Conservation (phyloP, 192 early-diverging fungal species). For the Entophlyctis luteolus region DNA sequence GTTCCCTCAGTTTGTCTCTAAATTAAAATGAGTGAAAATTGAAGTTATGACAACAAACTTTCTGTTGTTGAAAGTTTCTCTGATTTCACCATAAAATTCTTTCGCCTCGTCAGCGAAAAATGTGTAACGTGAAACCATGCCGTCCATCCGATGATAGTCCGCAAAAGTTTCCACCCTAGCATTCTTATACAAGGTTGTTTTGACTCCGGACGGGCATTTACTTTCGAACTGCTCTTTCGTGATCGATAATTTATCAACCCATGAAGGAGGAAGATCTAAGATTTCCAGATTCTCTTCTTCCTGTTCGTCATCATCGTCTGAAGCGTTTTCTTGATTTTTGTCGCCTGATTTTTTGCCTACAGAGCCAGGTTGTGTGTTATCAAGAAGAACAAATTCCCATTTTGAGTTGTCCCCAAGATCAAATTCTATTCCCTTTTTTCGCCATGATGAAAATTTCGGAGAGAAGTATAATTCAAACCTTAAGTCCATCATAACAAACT, state of each 20-base stretch:
- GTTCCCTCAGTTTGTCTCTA: conserved; percentile 52
- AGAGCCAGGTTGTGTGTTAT: conserved; percentile 50
- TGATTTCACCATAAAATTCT: conserved; percentile 47
- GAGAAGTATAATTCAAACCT: conserved; percentile 26
- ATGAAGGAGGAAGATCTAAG: conserved; percentile 53
- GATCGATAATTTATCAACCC: conserved; percentile 48
- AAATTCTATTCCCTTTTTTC: conserved; percentile 52
- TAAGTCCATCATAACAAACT: conserved; percentile 57
- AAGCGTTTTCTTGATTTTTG: conserved; percentile 33
- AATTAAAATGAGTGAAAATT: background rate
- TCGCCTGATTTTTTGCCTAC: conserved; percentile 27
- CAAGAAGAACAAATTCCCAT: conserved; percentile 59
- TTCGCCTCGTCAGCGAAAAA: conserved; percentile 45
- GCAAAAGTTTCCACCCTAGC: conserved; percentile 56
- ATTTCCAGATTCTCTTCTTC: conserved; percentile 37
- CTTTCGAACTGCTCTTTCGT: conserved; percentile 51
- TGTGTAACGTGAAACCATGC: conserved; percentile 54
- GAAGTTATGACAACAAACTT: conserved; percentile 26
- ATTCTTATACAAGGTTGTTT: conserved; percentile 47
- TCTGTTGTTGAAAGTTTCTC: conserved; percentile 49
- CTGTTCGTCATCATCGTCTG: conserved; percentile 40
- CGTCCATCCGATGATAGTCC: conserved; percentile 53
- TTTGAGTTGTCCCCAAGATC: conserved; percentile 59
- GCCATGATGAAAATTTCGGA: background rate
- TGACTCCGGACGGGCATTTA: conserved; percentile 49